These are phyloP conservation scores for Fusarium longipes DNA, from an alignment of 2,329 filamentous ascomycete species.

Conservation along the genomic window DNA sequence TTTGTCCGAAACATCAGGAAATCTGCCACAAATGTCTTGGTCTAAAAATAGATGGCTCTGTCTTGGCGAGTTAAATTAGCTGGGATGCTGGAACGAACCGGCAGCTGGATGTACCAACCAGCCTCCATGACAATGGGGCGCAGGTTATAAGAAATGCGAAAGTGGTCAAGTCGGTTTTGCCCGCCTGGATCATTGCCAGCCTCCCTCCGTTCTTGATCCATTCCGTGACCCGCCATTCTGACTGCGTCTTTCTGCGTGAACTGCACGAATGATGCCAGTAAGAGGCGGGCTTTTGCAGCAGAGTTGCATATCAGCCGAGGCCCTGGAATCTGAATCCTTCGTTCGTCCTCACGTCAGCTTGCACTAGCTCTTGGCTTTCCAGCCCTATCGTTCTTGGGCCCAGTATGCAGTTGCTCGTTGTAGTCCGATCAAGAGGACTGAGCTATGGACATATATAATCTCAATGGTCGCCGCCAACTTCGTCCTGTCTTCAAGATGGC, in stretches of 20 bases:
- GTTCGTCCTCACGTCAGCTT: conserved; percentile 36
- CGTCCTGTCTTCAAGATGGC: background rate
- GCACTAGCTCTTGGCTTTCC: background rate
- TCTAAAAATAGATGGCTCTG: conserved; percentile 42
- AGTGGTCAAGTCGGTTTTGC: conserved; percentile 12
- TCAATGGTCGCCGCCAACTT: background rate
- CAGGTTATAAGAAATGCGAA: too few species aligned
- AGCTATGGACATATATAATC: background rate
- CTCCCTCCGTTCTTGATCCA: conserved; percentile 8
- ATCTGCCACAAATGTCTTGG: conserved; percentile 30
- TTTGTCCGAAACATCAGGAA: conserved; percentile 41
- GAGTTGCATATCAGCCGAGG: conserved; percentile 7
- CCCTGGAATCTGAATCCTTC: background rate
- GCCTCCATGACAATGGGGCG: conserved; percentile 31
- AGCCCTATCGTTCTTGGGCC: conserved; percentile 7
- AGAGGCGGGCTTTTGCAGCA: conserved; percentile 1
- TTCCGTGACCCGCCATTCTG: conserved; percentile 7
- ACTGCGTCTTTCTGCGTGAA: conserved; percentile 5
- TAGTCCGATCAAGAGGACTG: background rate
- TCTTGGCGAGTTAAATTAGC: conserved; percentile 38
- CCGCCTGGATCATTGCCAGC: conserved; percentile 17
- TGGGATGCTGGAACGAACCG: conserved; percentile 36
- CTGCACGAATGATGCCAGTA: background rate
- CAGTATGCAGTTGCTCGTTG: background rate
- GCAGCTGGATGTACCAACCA: conserved; percentile 21